Evolutionary conservation across 345 rosid species (phyloP).

Genomic region (Dovyalis caffra): DNA sequence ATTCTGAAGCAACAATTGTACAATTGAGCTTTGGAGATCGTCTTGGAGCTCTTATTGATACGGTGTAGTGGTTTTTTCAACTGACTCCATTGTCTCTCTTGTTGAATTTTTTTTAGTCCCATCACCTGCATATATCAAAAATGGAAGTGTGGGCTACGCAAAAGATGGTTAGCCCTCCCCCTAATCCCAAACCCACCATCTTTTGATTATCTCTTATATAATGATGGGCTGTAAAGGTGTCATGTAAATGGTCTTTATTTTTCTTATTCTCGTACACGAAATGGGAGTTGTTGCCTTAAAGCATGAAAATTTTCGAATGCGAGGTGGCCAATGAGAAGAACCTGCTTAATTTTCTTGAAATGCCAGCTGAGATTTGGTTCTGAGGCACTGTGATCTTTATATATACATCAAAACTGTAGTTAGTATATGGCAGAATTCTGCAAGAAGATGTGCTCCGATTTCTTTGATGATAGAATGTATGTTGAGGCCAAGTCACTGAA

Average conservation of each 20-base stretch:
- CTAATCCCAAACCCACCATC: background rate
- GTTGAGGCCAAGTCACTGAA: background rate
- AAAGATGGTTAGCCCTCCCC: background rate
- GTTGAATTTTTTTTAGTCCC: background rate
- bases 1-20: slow-evolving; percentile 77
- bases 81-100: background rate
- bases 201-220: background rate
- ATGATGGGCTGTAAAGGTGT: background rate
- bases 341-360: background rate
- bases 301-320: background rate
- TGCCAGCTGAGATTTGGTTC: background rate
- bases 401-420: background rate
- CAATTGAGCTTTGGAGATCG: slow-evolving; percentile 97
- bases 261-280: background rate
- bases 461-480: background rate
- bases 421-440: background rate
- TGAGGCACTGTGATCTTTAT: background rate
- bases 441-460: background rate
- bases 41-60: slow-evolving; percentile 92
- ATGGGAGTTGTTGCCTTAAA: background rate
- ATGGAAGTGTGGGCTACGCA: background rate
- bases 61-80: slow-evolving; percentile 40
- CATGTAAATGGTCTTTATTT: background rate
- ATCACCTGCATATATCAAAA: background rate
- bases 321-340: background rate